Evolutionary conservation across 306 rosid genomes (phyloP), one percentile per base, ranked within the genome.

Genomic region (Pyrus pyrifolia): DNA sequence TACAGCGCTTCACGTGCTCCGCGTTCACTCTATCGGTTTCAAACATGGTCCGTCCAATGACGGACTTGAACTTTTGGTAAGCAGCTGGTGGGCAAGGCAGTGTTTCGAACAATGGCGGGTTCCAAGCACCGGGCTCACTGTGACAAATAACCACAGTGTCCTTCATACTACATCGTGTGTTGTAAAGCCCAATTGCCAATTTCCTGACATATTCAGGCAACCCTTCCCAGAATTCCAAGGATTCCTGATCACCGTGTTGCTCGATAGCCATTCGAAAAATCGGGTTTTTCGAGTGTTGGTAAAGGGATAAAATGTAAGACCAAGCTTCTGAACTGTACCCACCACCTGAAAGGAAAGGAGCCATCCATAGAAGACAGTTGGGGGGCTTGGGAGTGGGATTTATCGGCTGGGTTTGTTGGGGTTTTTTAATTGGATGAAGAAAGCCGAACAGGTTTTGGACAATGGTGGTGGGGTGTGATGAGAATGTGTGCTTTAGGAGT

Each of bases 81-180:
- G 27, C 80, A 70, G 82, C 46, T 68, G 95, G 98, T 65, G 96
- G 98, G 88, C 97, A 89, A 5, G 95, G 95, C 30, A 53, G 4
- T 25, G 98, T 93, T 70, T 89, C 75, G 75, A 88, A 93, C 81
- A 91, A 49, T 6, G 97, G 97, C n/a, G 95, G 98, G 64, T 84
- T 19, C 97, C 98, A 91, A 4, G 97, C 97, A 76, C 98, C 92
- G 15, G 97, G 97, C 67, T 93, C 97, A 81, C 95, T 91, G 42
- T 93, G 98, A 45, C 98, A 93, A 42, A 93, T 68, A 73, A 93
- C 96, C 76, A 91, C 21, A 0, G 98, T 93, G 73, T 86, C 91
- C 76, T 84, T 79, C 87, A 83, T 87, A 51, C 82, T 78, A 70
- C 97, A 91, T 70, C 73, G 31, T 3, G 93, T 86, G 57, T 70